These are phyloP conservation scores for Chionographis japonica DNA, from an alignment of 106 monocot species.

Conservation along the genomic window DNA sequence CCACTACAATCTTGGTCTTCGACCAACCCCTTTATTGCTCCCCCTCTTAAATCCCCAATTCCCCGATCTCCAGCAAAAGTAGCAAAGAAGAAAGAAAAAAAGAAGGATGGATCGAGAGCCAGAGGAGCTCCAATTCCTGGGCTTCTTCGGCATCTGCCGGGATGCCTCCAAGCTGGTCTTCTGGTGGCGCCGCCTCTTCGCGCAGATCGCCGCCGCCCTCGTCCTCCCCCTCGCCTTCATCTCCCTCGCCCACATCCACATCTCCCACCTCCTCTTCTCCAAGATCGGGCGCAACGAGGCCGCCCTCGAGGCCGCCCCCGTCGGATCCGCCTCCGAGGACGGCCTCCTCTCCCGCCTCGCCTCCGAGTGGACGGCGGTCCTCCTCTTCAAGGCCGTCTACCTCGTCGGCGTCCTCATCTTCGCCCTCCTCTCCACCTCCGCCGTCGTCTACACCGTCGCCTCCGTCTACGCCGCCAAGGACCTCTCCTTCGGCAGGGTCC, in stretches of 20 bases:
- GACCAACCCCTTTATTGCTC: too few species aligned
- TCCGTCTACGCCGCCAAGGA: conserved; percentile 66
- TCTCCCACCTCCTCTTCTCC: conserved; percentile 44
- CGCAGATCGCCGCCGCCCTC: conserved; percentile 40
- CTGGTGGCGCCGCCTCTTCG: conserved; percentile 33
- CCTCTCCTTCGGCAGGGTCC: conserved; percentile 37
- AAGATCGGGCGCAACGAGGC: conserved; percentile 35
- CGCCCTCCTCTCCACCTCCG: conserved; percentile 76
- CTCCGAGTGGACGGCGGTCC: conserved; percentile 42
- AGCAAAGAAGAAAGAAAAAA: background rate
- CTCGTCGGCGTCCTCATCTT: conserved; percentile 56
- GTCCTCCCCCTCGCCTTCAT: conserved; percentile 49
- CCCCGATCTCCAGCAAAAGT: too few species aligned
- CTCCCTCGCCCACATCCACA: conserved; percentile 48
- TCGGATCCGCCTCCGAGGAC: conserved; percentile 33
- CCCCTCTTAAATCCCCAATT: too few species aligned
- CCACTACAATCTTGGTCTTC: too few species aligned
- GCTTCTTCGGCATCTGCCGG: conserved; percentile 30
- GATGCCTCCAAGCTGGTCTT: conserved; percentile 34
- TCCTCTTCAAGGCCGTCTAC: conserved; percentile 65
- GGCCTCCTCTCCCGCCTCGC: conserved; percentile 33
- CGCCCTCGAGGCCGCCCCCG: conserved; percentile 38
- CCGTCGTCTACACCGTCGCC: conserved; percentile 84
- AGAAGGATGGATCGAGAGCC: conserved; percentile 44
- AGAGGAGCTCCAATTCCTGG: conserved; percentile 68